phyloP scores from a whole-genome alignment of 306 rosid genomes.

The Quercus glauca region DNA sequence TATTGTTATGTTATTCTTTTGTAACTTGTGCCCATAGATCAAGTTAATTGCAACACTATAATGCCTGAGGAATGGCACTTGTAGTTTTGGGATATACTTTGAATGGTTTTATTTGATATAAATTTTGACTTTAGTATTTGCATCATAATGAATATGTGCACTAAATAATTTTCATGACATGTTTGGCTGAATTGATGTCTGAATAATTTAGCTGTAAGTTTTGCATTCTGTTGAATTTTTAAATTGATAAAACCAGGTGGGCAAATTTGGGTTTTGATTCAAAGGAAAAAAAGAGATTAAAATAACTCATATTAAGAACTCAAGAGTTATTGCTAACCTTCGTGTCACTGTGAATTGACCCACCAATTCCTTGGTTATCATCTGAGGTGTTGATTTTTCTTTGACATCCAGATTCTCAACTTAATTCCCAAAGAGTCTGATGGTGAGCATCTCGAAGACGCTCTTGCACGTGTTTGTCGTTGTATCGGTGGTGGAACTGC shows the following conservation, averaged over 20 bases:
- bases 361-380: not conserved
- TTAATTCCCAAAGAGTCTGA: conserved; percentile 79
- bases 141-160: not conserved
- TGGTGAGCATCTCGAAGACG: conserved; percentile 85
- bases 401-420: conserved; percentile 53
- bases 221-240: not conserved
- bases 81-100: not conserved
- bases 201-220: not conserved
- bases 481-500: conserved; percentile 83
- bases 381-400: not conserved
- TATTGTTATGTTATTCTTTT: not conserved
- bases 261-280: too few relatives aligned
- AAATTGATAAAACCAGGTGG: too few relatives aligned
- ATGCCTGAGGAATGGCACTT: not conserved
- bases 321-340: not conserved
- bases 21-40: not conserved
- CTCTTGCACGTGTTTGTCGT: conserved; percentile 87
- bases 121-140: too few relatives aligned
- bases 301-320: too few relatives aligned
- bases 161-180: not conserved
- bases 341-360: not conserved
- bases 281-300: too few relatives aligned
- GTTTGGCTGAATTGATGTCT: not conserved
- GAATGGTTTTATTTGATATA: not conserved
- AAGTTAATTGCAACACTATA: not conserved